A percentile compares a stretch with the other conserved stretches of the same genome.
phyloP scores from a whole-genome alignment of 129 eudicot species.

The carrot (Daucus carota) region DNA sequence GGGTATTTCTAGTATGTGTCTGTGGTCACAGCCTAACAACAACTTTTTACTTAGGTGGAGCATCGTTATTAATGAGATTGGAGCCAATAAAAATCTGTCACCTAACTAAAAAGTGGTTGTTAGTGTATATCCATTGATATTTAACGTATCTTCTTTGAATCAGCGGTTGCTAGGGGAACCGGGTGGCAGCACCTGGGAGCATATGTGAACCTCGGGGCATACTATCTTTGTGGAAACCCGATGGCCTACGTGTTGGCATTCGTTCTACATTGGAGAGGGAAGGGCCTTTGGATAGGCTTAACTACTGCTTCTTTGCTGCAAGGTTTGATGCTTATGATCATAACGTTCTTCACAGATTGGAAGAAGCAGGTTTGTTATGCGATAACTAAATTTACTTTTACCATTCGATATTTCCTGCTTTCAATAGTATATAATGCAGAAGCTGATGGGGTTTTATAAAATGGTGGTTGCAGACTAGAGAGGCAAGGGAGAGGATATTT shows the following conservation, averaged over 20 bases:
- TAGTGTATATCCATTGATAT: too few species aligned
- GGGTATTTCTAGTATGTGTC: too few species aligned
- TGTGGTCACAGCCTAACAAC: too few species aligned
- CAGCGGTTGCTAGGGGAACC: constrained; percentile 70
- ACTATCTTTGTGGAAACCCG: constrained; percentile 55
- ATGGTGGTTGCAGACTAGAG: constrained; percentile 30
- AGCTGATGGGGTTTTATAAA: not conserved
- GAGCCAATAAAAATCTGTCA: too few species aligned
- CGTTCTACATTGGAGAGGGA: constrained; percentile 39
- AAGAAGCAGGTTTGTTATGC: constrained; percentile 39
- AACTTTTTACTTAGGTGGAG: too few species aligned
- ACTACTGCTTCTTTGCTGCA: constrained; percentile 40
- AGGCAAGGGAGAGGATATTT: constrained; percentile 31
- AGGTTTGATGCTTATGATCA: constrained; percentile 21
- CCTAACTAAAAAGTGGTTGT: too few species aligned
- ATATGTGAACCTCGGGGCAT: constrained; percentile 58
- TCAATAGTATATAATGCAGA: not conserved
- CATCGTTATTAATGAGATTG: too few species aligned
- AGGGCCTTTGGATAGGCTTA: constrained; percentile 67
- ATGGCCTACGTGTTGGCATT: constrained; percentile 44
- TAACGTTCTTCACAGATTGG: constrained; percentile 51
- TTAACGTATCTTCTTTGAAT: not conserved
- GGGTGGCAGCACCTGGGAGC: constrained; percentile 88
- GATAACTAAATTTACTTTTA: not conserved
- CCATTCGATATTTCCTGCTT: not conserved